phyloP scores from a whole-genome alignment of 2,329 filamentous ascomycete genomes.

The Botrytis elliptica region DNA sequence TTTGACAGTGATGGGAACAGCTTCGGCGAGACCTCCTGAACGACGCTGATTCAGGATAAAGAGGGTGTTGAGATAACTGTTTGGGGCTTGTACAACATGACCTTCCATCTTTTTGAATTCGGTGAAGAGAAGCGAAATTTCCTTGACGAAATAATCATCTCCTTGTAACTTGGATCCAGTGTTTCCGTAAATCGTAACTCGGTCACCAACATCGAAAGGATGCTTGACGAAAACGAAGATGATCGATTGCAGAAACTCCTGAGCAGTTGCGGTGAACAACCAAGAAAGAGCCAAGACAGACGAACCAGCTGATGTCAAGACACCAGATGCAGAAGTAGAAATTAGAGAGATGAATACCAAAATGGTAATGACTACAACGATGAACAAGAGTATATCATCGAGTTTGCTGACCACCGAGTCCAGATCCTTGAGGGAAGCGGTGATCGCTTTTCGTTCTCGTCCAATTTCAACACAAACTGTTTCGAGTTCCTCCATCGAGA shows the following conservation, averaged over 20 bases:
- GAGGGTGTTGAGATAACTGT: slow-evolving; percentile 86
- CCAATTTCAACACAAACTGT: slow-evolving; percentile 92
- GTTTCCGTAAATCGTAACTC: slow-evolving; percentile 88
- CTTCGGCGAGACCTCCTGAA: slow-evolving; percentile 83
- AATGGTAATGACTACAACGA: slow-evolving; percentile 76
- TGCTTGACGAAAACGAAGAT: slow-evolving; percentile 98
- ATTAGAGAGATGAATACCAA: slow-evolving; percentile 88
- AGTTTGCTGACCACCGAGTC: slow-evolving; percentile 91
- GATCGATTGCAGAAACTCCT: slow-evolving; percentile 90
- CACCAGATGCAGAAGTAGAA: slow-evolving; percentile 84
- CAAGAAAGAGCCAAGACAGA: slow-evolving; percentile 86
- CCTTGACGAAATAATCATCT: slow-evolving; percentile 95
- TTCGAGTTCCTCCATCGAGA: slow-evolving; percentile 92
- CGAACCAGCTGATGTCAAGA: slow-evolving; percentile 85
- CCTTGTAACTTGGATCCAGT: slow-evolving; percentile 75
- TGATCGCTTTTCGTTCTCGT: slow-evolving; percentile 91
- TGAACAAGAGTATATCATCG: slow-evolving; percentile 83
- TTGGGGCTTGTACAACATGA: slow-evolving; percentile 92
- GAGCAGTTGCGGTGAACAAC: slow-evolving; percentile 88
- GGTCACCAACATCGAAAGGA: slow-evolving; percentile 93
- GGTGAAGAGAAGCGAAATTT: slow-evolving; percentile 88
- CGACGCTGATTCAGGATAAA: slow-evolving; percentile 95
- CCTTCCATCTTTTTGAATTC: slow-evolving; percentile 99
- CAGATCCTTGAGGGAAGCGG: slow-evolving; percentile 88
- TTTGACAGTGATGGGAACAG: slow-evolving; percentile 78